phyloP scores from a whole-genome alignment of 352 stramenopile genomes.

The Phytophthora litchii region DNA sequence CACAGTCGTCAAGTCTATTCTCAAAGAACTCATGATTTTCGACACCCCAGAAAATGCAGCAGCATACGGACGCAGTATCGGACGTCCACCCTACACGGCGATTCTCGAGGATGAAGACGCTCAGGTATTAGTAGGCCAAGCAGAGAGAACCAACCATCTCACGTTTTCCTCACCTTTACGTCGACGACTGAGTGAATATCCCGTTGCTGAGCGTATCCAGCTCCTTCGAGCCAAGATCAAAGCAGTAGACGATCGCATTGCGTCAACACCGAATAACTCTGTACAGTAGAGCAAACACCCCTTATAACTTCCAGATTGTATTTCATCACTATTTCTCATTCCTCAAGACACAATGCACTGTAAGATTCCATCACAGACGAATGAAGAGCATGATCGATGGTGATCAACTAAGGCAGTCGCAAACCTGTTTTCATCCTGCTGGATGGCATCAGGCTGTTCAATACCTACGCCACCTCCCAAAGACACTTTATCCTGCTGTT shows the following conservation, averaged over 20 bases:
- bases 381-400: constrained; percentile 38
- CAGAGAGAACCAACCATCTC: constrained; percentile 36
- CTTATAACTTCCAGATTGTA: constrained; percentile 9
- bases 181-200: constrained; percentile 46
- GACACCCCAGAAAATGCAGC: constrained; percentile 55
- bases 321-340: constrained; percentile 13
- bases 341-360: constrained; percentile 44
- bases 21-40: constrained; percentile 81
- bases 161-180: constrained; percentile 67
- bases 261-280: constrained; percentile 15
- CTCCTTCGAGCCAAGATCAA: constrained; percentile 44
- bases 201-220: constrained; percentile 47
- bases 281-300: constrained; percentile 2
- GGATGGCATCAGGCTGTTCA: constrained; percentile 10
- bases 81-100: constrained; percentile 45
- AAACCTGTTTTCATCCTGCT: constrained; percentile 24
- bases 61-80: constrained; percentile 47
- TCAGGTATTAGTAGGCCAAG: constrained; percentile 11
- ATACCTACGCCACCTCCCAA: constrained; percentile 15
- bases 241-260: constrained; percentile 48
- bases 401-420: constrained; percentile 27
- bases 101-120: constrained; percentile 44
- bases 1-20: constrained; percentile 73
- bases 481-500: constrained; percentile 17
- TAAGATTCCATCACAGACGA: constrained; percentile 36